A percentile compares a stretch with the other conserved stretches of the same genome.
These are phyloP conservation scores for Pyricularia grisea DNA, from an alignment of 2,329 filamentous ascomycete genomes.

Conservation along the genomic window DNA sequence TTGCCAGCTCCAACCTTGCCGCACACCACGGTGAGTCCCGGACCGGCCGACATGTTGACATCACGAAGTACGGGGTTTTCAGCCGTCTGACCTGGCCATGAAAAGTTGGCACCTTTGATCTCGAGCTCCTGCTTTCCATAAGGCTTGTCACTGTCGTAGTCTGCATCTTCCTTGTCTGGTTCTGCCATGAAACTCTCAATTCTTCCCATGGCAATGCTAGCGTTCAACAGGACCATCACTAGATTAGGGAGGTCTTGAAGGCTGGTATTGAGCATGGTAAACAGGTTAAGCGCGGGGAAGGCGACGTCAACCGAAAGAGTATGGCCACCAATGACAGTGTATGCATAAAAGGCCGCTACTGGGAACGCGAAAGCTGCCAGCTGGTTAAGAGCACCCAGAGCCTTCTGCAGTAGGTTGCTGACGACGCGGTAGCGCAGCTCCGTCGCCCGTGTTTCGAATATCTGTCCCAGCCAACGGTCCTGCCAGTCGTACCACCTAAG, in stretches of 20 bases:
- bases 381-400: conserved; percentile 60
- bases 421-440: conserved; percentile 59
- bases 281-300: conserved; percentile 78
- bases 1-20: conserved; percentile 54
- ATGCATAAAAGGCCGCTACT: conserved; percentile 72
- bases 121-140: conserved; percentile 30
- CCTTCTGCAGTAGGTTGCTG: conserved; percentile 50
- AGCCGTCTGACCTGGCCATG: conserved; percentile 62
- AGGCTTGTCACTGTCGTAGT: conserved; percentile 18
- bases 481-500: conserved; percentile 80
- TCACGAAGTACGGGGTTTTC: conserved; percentile 32
- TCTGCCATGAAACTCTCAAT: conserved; percentile 84
- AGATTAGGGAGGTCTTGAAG: conserved; percentile 67
- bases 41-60: conserved; percentile 34
- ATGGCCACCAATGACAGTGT: conserved; percentile 60
- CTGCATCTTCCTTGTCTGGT: conserved; percentile 57
- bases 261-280: conserved; percentile 63
- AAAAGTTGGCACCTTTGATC: conserved; percentile 60
- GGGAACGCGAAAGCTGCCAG: conserved; percentile 68
- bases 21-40: conserved; percentile 45
- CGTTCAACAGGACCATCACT: conserved; percentile 70
- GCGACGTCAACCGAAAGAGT: conserved; percentile 71
- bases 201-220: conserved; percentile 70
- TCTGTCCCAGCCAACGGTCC: conserved; percentile 59
- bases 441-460: conserved; percentile 57